A percentile compares a stretch with the other conserved stretches of the same genome.
phyloP scores from a whole-genome alignment of 192 early-diverging fungal species.

The Mortierella hygrophila region DNA sequence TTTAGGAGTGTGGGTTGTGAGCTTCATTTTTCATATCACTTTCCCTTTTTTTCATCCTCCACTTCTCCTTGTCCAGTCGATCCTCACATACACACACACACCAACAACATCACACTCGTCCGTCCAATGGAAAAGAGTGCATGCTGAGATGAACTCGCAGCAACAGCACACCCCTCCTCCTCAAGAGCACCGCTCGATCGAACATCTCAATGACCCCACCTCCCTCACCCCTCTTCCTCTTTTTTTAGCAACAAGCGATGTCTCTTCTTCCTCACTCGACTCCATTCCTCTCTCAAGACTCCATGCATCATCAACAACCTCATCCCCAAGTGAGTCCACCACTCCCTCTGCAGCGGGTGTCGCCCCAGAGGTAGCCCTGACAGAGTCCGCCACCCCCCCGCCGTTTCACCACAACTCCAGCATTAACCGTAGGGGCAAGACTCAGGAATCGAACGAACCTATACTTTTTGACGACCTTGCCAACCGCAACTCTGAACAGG shows the following conservation, averaged over 20 bases:
- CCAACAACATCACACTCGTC: too few relatives aligned
- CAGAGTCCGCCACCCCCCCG: not conserved
- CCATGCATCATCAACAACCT: not conserved
- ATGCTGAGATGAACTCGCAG: slow-evolving; percentile 16
- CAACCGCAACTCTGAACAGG: not conserved
- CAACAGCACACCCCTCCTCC: not conserved
- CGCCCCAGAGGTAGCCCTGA: not conserved
- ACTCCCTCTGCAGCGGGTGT: not conserved
- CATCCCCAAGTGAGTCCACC: slow-evolving; percentile 16
- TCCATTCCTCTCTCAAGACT: slow-evolving; percentile 1
- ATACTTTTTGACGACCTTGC: slow-evolving; percentile 22
- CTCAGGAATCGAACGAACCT: slow-evolving; percentile 32
- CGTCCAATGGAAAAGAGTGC: slow-evolving; percentile 10
- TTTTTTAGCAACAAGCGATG: not conserved
- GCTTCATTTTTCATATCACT: not conserved
- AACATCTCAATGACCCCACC: not conserved
- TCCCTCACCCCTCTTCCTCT: not conserved
- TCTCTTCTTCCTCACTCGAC: not conserved
- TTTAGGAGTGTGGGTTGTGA: not conserved
- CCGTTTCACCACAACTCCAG: not conserved
- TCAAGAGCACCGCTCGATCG: slow-evolving; percentile 10
- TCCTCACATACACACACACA: not conserved
- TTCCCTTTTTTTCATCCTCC: not conserved
- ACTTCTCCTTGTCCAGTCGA: not conserved
- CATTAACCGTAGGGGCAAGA: slow-evolving; percentile 17